Conservation (phyloP, 495 filamentous ascomycete species). For the Aspergillus biplanus region DNA sequence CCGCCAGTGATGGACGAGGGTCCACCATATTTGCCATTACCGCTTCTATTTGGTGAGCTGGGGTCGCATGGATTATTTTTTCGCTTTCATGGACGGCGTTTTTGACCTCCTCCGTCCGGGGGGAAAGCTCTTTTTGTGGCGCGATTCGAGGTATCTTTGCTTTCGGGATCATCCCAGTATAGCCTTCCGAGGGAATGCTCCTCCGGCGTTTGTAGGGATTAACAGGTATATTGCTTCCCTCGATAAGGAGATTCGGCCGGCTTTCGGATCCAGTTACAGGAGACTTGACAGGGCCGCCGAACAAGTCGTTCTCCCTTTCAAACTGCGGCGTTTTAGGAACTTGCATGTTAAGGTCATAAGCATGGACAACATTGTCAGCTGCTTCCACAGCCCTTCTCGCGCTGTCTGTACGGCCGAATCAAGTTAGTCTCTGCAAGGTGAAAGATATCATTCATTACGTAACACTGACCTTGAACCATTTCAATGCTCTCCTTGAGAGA, state of each 20-base stretch:
- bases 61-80: slow-evolving; percentile 46
- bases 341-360: slow-evolving; percentile 86
- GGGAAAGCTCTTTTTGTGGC: slow-evolving; percentile 47
- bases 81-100: slow-evolving; percentile 56
- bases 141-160: slow-evolving; percentile 42
- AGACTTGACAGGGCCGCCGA: slow-evolving; percentile 29
- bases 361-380: slow-evolving; percentile 83
- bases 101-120: slow-evolving; percentile 53
- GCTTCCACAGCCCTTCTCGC: slow-evolving; percentile 79
- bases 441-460: no score
- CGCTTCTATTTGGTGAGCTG: slow-evolving; percentile 45
- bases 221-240: slow-evolving; percentile 49
- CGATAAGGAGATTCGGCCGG: slow-evolving; percentile 46
- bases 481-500: slow-evolving; percentile 75
- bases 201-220: slow-evolving; percentile 56
- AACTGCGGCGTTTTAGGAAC: slow-evolving; percentile 63
- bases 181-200: slow-evolving; percentile 46
- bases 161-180: slow-evolving; percentile 36
- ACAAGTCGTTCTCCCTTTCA: slow-evolving; percentile 43
- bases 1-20: slow-evolving; percentile 45
- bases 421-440: neutral
- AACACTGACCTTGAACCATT: slow-evolving; percentile 60
- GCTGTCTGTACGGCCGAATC: slow-evolving; percentile 55
- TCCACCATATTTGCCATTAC: slow-evolving; percentile 48
- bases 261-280: slow-evolving; percentile 28